A percentile compares a stretch with the other conserved stretches of the same genome.
phyloP scores from a whole-genome alignment of 176 grass and related monocot species.

The Musa itinerans region DNA sequence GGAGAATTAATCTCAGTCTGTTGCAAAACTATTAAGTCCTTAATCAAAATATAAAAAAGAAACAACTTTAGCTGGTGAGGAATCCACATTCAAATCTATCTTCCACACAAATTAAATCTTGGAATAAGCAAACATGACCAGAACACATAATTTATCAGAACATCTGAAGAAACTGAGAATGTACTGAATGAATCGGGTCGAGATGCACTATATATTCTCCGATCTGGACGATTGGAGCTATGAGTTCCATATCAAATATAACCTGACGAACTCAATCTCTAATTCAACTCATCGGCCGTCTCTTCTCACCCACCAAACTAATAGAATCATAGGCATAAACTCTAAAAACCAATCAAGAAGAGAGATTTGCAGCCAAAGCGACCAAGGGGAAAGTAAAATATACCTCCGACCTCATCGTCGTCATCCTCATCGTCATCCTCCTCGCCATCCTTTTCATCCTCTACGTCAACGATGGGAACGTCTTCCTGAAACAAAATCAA shows the following conservation, averaged over 20 bases:
- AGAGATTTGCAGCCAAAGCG: background rate
- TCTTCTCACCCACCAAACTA: too few relatives aligned
- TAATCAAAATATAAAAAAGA: background rate
- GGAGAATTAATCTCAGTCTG: too few relatives aligned
- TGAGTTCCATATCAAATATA: background rate
- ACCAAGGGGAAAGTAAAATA: too few relatives aligned
- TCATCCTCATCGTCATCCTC: background rate
- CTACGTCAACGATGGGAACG: background rate
- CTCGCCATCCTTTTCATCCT: slow-evolving; percentile 1
- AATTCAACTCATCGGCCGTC: background rate
- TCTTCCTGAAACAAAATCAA: slow-evolving; percentile 2
- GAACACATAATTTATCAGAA: background rate
- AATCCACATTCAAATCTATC: background rate
- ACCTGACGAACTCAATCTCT: background rate
- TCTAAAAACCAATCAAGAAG: background rate
- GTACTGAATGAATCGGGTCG: too few relatives aligned
- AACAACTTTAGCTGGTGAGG: background rate
- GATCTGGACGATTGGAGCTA: too few relatives aligned
- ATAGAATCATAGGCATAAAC: background rate
- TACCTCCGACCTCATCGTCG: background rate
- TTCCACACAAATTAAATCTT: background rate
- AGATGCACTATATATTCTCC: too few relatives aligned
- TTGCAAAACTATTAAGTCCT: too few relatives aligned
- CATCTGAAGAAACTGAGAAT: background rate
- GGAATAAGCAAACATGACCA: background rate